Conservation (phyloP, 768 basidiomycete genomes). For the Roridomyces roridus region DNA sequence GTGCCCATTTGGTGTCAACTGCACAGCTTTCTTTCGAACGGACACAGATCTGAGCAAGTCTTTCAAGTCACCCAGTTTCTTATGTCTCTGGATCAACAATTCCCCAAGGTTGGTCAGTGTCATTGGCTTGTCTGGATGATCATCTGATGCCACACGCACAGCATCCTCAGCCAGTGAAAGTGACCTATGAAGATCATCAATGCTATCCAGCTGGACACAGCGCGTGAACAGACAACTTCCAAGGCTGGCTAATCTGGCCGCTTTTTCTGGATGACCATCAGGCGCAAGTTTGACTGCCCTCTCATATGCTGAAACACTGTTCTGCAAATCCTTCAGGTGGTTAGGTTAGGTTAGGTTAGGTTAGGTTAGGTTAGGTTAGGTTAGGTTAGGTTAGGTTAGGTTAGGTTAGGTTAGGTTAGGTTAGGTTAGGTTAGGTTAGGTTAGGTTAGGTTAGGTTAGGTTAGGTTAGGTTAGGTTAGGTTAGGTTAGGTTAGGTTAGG, state of each 20-base stretch:
- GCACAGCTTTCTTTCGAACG: constrained; percentile 11
- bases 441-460: no score
- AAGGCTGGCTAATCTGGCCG: constrained; percentile 23
- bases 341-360: no score
- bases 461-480: no score
- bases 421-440: no score
- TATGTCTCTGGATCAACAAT: constrained; percentile 25
- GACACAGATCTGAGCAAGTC: constrained; percentile 14
- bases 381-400: no score
- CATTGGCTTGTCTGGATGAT: constrained; percentile 21
- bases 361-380: no score
- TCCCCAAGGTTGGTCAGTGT: constrained; percentile 26
- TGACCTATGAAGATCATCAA: constrained; percentile 30
- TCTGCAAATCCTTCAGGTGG: constrained; percentile 29
- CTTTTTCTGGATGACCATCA: constrained; percentile 24
- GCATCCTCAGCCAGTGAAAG: constrained; percentile 23
- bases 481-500: no score
- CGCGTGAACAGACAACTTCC: constrained; percentile 16
- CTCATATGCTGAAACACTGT: constrained; percentile 25
- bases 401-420: no score
- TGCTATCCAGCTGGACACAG: constrained; percentile 19
- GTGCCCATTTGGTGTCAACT: constrained; percentile 16
- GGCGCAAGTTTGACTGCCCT: constrained; percentile 18
- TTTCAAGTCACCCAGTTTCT: not conserved
- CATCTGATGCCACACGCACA: constrained; percentile 29